Evolutionary conservation across 805 yeast species (phyloP).

Genomic region (Groenewaldozyma tartarivorans): DNA sequence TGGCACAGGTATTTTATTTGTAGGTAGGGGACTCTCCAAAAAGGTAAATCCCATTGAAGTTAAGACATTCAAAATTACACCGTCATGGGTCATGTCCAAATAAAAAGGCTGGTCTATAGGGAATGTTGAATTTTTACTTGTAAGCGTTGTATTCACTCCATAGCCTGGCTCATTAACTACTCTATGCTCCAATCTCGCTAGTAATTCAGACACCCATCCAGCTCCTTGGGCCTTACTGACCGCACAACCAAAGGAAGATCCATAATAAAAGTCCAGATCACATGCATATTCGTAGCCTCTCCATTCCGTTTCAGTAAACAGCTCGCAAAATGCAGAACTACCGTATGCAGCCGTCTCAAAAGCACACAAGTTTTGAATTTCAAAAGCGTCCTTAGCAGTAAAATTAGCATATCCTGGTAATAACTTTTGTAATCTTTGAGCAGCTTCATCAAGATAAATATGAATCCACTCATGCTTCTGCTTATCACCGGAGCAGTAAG

Average conservation of each 20-base stretch:
- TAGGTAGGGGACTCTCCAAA: slow-evolving; percentile 34
- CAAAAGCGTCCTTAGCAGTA: slow-evolving; percentile 41
- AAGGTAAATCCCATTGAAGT: slow-evolving; percentile 52
- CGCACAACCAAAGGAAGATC: slow-evolving; percentile 54
- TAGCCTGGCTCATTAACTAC: slow-evolving; percentile 41
- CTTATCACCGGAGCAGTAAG: slow-evolving; percentile 20
- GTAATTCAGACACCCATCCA: slow-evolving; percentile 38
- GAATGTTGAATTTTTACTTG: slow-evolving; percentile 22
- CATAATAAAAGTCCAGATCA: slow-evolving; percentile 52
- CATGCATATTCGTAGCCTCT: slow-evolving; percentile 49
- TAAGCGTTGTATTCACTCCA: slow-evolving; percentile 39
- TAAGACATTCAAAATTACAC: slow-evolving; percentile 50
- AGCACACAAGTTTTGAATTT: slow-evolving; percentile 57
- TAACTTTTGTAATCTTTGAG: slow-evolving; percentile 44
- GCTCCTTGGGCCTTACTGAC: slow-evolving; percentile 52
- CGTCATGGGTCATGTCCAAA: slow-evolving; percentile 69
- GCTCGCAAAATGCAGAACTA: slow-evolving; percentile 52
- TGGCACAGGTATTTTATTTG: slow-evolving; percentile 34
- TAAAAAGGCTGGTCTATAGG: slow-evolving; percentile 43
- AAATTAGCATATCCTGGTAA: slow-evolving; percentile 37
- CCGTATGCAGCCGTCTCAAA: slow-evolving; percentile 68
- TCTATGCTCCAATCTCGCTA: slow-evolving; percentile 37
- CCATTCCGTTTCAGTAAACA: slow-evolving; percentile 62
- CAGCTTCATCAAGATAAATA: slow-evolving; percentile 42
- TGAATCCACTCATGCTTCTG: slow-evolving; percentile 28